Evolutionary conservation across 345 rosid genomes (phyloP).

Genomic region (Angophora floribunda): DNA sequence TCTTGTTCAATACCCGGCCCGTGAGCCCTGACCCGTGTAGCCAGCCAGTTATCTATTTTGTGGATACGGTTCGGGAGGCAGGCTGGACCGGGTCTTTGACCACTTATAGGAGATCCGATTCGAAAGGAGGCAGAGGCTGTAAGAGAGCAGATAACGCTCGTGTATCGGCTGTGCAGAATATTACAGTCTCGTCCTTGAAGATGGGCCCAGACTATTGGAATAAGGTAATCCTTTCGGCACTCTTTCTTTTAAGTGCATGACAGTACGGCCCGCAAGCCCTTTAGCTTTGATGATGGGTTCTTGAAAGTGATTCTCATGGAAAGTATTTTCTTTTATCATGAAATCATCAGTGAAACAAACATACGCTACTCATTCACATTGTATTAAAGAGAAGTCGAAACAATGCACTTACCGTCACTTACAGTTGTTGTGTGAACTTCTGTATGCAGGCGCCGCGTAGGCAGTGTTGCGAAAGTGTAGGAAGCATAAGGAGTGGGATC

Average conservation of each 20-base stretch:
- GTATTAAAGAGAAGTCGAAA: background rate
- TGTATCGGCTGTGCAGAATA: constrained; percentile 27
- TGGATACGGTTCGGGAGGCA: constrained; percentile 34
- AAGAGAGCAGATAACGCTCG: constrained; percentile 6
- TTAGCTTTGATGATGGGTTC: background rate
- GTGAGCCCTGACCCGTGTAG: constrained; percentile 34
- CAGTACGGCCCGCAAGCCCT: background rate
- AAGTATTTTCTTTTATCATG: background rate
- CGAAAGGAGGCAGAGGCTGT: constrained; percentile 23
- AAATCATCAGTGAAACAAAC: background rate
- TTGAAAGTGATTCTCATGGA: background rate
- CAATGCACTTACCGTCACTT: background rate
- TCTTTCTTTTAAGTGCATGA: background rate
- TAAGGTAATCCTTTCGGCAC: constrained; percentile 25
- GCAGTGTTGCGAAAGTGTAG: constrained; percentile 59
- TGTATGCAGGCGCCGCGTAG: constrained; percentile 42
- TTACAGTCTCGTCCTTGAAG: constrained; percentile 42
- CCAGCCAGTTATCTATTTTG: constrained; percentile 44
- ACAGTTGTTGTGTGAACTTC: background rate
- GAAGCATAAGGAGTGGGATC: constrained; percentile 13
- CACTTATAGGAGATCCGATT: constrained; percentile 17
- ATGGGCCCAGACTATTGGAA: constrained; percentile 57
- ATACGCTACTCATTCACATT: background rate
- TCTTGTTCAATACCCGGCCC: constrained; percentile 57
- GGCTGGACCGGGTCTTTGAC: constrained; percentile 41